phyloP scores from a whole-genome alignment of 2,329 filamentous ascomycete species.

The Arthrobotrys megalospora region DNA sequence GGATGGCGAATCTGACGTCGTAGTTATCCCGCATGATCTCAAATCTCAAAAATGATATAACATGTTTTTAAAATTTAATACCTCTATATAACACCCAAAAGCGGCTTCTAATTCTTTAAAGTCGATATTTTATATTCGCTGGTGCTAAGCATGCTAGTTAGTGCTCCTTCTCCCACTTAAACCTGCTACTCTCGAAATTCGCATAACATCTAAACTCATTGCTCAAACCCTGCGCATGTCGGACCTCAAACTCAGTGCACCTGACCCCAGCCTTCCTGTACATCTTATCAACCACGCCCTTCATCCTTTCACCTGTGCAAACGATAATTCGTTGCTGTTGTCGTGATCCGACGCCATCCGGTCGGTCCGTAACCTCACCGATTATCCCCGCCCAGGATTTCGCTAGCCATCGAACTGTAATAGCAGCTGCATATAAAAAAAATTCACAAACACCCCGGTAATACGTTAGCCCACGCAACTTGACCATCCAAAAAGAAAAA shows the following conservation, averaged over 20 bases:
- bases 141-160: not conserved
- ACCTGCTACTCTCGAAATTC: constrained; percentile 78
- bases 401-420: constrained; percentile 82
- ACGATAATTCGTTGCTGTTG: constrained; percentile 72
- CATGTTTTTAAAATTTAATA: not conserved
- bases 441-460: constrained; percentile 52
- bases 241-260: constrained; percentile 78
- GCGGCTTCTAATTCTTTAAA: not conserved
- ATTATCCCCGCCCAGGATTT: constrained; percentile 68
- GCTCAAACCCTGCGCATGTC: constrained; percentile 80
- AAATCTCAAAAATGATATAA: not conserved
- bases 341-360: constrained; percentile 60
- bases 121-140: constrained; percentile 13
- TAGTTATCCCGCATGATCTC: not conserved
- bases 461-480: constrained; percentile 38
- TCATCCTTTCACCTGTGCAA: constrained; percentile 85
- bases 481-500: not conserved
- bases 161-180: constrained; percentile 68
- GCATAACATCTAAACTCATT: constrained; percentile 87
- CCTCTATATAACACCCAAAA: constrained; percentile 1
- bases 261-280: constrained; percentile 76
- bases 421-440: constrained; percentile 72
- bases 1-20: not conserved
- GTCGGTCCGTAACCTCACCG: constrained; percentile 54
- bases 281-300: constrained; percentile 75